Base-by-base conservation (phyloP, 2,329 filamentous ascomycete species). In the Neonectria magnoliae region DNA sequence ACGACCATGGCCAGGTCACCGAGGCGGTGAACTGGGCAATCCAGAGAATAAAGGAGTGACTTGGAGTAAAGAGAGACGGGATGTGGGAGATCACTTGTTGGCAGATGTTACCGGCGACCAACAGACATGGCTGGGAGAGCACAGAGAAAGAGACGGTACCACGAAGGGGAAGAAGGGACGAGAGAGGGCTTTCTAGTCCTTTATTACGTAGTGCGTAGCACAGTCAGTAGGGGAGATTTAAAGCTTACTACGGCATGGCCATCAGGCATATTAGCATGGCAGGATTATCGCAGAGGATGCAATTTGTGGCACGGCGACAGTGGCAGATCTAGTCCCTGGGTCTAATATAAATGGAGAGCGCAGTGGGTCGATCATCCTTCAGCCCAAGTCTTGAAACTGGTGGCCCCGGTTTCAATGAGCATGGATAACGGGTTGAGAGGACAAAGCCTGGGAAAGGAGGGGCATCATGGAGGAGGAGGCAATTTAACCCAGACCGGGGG, bases 1-100 rank as follows among this genome's bases (percentile, higher is more conserved):
- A 74, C 57, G 27, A 75, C 44, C 76, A 77, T 78, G 33, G 48
- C 13, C 36, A 55, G 57, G 55, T 61, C 50, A 68, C 51, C 44
- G 57, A 20, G 61, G 45, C n/a, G 25, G 58, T 42, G 59, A 60
- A 54, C 48, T 61, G 45, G 42, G 55, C 22, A 60, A 53, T 53
- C 16, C 41, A 57, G 20, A 52, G 51, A 38, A 27, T 27, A 51
- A 71, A 69, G 41, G 70, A 73, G 62, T 64, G 71, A 74, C 70
- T 73, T 61, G 70, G 18, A 71, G 71, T 73, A 62, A 68, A 69
- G 65, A 54, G 62, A 60, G 57, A 52, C 55, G 59, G 54, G 38
- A 65, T 63, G 48, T 70, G 33, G 31, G 25, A 9, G 16, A 16
- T 9, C 20, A 29, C 29, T 31, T 20, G 55, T 56, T 41, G 11